Conservation (phyloP, 78 protist species). For the Dictyostelium citrinum region DNA sequence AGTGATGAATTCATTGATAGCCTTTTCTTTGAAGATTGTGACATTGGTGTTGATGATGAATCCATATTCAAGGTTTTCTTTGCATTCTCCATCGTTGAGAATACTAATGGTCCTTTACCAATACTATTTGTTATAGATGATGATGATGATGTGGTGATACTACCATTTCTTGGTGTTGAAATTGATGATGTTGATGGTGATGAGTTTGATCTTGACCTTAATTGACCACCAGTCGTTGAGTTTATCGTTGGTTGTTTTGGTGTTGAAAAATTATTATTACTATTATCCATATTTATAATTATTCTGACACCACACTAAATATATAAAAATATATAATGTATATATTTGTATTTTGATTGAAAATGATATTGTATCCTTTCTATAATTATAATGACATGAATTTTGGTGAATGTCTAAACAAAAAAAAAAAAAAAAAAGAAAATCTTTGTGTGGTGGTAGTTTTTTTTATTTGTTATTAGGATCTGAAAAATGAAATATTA, state of each 20-base stretch:
- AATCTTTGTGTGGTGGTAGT: background rate
- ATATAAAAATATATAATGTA: background rate
- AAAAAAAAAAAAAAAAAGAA: too few species aligned
- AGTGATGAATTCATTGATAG: background rate
- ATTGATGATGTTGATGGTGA: background rate
- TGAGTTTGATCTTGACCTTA: slow-evolving; percentile 16
- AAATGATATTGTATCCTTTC: background rate
- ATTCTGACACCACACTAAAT: background rate
- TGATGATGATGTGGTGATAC: background rate
- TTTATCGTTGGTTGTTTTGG: background rate
- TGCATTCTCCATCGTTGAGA: background rate
- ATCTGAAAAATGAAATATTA: background rate
- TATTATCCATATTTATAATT: background rate
- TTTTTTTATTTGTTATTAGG: background rate
- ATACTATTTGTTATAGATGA: background rate
- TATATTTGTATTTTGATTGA: background rate
- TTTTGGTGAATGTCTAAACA: background rate
- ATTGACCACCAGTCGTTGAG: background rate
- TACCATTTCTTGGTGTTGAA: background rate
- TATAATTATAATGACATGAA: background rate
- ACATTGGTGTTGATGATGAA: background rate
- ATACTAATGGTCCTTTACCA: background rate
- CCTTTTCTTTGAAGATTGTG: background rate
- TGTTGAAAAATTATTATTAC: background rate
- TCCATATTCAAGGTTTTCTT: background rate